A percentile compares a stretch with the other conserved stretches of the same genome.
phyloP scores from a whole-genome alignment of 192 early-diverging fungal genomes.

The Powellomyces hirtus region DNA sequence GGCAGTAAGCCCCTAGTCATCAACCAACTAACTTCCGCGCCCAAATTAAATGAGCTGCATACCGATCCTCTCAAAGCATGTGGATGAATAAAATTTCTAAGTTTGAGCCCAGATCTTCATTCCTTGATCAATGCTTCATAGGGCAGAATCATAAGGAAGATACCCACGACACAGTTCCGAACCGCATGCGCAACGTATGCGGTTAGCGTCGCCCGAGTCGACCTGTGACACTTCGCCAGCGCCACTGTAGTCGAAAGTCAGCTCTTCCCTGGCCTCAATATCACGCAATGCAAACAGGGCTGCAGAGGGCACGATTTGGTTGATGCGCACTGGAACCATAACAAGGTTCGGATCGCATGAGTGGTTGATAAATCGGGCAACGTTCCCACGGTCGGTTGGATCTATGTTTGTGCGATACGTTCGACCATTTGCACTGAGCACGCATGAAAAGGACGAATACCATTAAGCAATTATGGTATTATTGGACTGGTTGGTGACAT shows the following conservation, averaged over 20 bases:
- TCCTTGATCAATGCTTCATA: too few species aligned
- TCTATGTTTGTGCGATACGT: conserved; percentile 39
- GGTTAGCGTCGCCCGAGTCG: background rate
- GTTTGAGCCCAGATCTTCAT: too few species aligned
- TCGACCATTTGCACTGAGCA: conserved; percentile 1
- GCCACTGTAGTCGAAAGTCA: conserved; percentile 34
- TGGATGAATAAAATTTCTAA: too few species aligned
- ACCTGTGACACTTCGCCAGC: background rate
- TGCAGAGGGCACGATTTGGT: conserved; percentile 28
- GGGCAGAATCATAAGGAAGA: conserved; percentile 19
- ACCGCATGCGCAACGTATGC: conserved; percentile 19
- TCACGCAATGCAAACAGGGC: conserved; percentile 35
- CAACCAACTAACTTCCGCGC: too few species aligned
- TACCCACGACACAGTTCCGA: conserved; percentile 2
- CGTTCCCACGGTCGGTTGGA: conserved; percentile 31
- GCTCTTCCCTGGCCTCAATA: conserved; percentile 33
- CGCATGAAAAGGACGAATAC: background rate
- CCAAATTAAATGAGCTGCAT: too few species aligned
- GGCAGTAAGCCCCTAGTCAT: too few species aligned
- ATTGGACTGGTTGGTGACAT: too few species aligned
- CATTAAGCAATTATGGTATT: background rate
- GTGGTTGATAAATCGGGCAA: conserved; percentile 39
- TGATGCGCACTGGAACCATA: conserved; percentile 28
- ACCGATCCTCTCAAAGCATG: too few species aligned
- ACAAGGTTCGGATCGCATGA: conserved; percentile 39